Base-by-base conservation (phyloP, 495 filamentous ascomycete species). In the Penicillium turbatum region DNA sequence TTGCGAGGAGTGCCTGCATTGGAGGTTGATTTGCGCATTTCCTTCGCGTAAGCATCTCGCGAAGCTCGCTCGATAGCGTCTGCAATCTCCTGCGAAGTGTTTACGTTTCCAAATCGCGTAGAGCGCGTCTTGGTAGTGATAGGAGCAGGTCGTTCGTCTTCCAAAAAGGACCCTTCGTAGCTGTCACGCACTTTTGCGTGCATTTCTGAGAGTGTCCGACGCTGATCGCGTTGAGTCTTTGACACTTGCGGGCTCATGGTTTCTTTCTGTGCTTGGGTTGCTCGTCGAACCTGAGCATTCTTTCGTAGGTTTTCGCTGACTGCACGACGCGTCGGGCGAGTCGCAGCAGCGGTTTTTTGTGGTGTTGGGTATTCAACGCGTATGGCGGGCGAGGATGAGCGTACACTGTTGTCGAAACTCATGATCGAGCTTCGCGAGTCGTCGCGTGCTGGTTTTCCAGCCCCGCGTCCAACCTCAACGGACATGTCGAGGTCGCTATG, bases 71-170 rank as follows among this genome's bases (percentile, higher is more conserved):
- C 74, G n/a, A 78, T 63, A 21, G 64, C 76, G 36, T 67, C 75
- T 55, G 60, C 72, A 48, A 72, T 78, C 62, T 67, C 78, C 62
- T 70, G 63, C 6, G 72, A 73, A 31, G 72, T 60, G 48, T 78
- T 74, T n/a, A 55, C 38, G 36, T 68, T 74, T 27, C 68, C 72
- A 64, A 86, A 87, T 50, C 84, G 80, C 38, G 83, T 82, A 47
- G 69, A 77, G 48, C 75, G 78, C 19, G 75, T 53, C 26, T 75
- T 79, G n/a, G 70, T 62, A 0, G 70, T 64, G 26, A 73, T 58
- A 26, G 71, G 78, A 6, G 76, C 66, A 13, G 82, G 82, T 31
- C 78, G 68, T 44, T 81, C 79, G 36, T 81, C 78, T 35, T 62
- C 71, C 26, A 79, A 48, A 29, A 76, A 69, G 21, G 80, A 82